Conservation (phyloP, 768 basidiomycete species). For the Russula griseocarnosa region DNA sequence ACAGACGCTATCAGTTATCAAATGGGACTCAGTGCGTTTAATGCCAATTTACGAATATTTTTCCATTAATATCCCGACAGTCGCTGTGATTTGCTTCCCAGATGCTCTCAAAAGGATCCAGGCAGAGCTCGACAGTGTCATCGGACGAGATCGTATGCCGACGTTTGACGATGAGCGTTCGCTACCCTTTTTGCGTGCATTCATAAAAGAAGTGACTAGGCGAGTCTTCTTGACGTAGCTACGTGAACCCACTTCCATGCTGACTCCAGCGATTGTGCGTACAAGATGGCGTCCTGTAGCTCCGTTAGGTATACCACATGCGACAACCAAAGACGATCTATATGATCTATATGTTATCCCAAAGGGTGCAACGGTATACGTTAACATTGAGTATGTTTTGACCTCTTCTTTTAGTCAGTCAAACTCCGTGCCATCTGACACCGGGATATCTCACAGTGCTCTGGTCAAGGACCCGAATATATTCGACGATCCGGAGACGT, state of each 20-base stretch:
- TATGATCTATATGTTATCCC: constrained; percentile 21
- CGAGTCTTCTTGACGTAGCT: neutral
- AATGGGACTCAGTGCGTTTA: constrained; percentile 10
- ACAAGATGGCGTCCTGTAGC: constrained; percentile 15
- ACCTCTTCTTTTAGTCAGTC: neutral
- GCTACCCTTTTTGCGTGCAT: constrained; percentile 21
- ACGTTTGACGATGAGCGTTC: constrained; percentile 23
- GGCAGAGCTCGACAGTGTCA: constrained; percentile 23
- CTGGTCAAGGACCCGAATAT: constrained; percentile 28
- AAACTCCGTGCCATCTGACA: neutral
- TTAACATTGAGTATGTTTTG: constrained; percentile 18
- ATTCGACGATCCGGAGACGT: constrained; percentile 28
- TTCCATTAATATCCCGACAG: neutral
- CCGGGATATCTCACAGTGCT: constrained; percentile 8
- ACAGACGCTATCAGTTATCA: constrained; percentile 15
- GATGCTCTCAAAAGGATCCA: constrained; percentile 24
- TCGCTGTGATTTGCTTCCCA: constrained; percentile 20
- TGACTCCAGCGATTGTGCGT: neutral
- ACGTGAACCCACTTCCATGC: neutral
- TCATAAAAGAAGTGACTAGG: constrained; percentile 29
- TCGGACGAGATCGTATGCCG: constrained; percentile 25
- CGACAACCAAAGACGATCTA: constrained; percentile 2
- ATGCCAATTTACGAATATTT: neutral
- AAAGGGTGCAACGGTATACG: constrained; percentile 13
- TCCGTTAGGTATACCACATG: constrained; percentile 18